Evolutionary conservation across 2,329 filamentous ascomycete species (phyloP).

Genomic region (Hymenoscyphus scutula): DNA sequence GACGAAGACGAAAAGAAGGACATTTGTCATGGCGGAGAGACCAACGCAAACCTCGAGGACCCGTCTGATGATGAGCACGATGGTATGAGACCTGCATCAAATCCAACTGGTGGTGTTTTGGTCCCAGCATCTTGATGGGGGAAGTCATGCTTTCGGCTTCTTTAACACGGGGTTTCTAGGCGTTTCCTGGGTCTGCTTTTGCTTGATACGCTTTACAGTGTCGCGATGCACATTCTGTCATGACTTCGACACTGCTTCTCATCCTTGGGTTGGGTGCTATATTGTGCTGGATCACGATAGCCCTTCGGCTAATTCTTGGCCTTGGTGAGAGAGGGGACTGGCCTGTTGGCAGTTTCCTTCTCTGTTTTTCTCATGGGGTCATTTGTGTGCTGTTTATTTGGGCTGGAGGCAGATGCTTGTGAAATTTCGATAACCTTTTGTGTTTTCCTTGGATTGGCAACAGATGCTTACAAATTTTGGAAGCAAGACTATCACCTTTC

Average conservation of each 20-base stretch:
- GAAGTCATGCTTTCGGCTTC: background rate
- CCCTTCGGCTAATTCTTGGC: background rate
- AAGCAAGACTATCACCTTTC: too few species aligned
- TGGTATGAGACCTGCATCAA: conserved; percentile 6
- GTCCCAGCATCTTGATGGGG: background rate
- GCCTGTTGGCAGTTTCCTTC: too few species aligned
- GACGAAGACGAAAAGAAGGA: background rate
- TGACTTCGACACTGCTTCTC: background rate
- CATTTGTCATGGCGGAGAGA: background rate
- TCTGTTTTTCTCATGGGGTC: too few species aligned
- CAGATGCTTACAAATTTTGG: too few species aligned
- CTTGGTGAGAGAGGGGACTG: background rate
- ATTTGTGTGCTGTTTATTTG: too few species aligned
- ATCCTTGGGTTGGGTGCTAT: background rate
- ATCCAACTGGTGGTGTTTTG: background rate
- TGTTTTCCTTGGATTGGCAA: too few species aligned
- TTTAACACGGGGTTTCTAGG: background rate
- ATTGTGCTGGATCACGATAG: background rate
- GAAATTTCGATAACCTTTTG: too few species aligned
- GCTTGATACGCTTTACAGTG: background rate
- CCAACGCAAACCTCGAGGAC: conserved; percentile 2
- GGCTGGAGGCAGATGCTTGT: too few species aligned
- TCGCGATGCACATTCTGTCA: background rate
- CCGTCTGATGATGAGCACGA: conserved; percentile 8
- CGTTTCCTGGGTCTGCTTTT: background rate